Evolutionary conservation across 495 filamentous ascomycete genomes (phyloP), one percentile per base, ranked within the genome.

Genomic region (Aspergillus heteromorphus): DNA sequence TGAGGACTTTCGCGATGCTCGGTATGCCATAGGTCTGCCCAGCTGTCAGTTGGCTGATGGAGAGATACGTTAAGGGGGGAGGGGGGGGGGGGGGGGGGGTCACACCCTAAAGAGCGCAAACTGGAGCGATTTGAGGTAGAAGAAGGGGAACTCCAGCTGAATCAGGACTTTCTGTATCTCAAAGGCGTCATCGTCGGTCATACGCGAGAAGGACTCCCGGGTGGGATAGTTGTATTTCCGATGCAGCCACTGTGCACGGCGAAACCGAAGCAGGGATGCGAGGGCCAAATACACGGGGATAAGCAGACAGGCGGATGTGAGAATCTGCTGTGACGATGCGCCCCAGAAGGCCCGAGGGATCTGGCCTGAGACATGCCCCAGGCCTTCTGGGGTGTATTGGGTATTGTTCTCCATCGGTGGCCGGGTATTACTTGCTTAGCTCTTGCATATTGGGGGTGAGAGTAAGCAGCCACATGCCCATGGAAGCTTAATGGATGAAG

Each of bases 1-100:
- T 73, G 17, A 88, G 74, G 0, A 86, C 63, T 25, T 62, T 64
- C 4, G 80, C 83, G 48, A 87, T 87, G 18, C 79, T 75, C 0
- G 84, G 83, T 42, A 88, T 80, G 7, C 81, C 84, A 55, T 88
- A 88, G 13, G 85, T 87, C 79, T 84, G 58, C 2, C 23, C 17
- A 8, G 13, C 10, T 2, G 25, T 43, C 23, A 45, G 20, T 49
- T 23, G 49, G 31, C 7, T 6, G 10, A 23, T 36, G 23, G 18
- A 10, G 29, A 36, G n/a, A n/a, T n/a, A n/a, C n/a, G n/a, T n/a
- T n/a, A n/a, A n/a, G n/a, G n/a, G n/a, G n/a, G n/a, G n/a, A n/a
- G n/a, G n/a, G n/a, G n/a, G n/a, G n/a, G n/a, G n/a, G n/a, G n/a
- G 6, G 48, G 11, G 34, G 10, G 18, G 18, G 40, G 34, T 34